Base-by-base conservation (phyloP, 345 rosid genomes). In the Salix dunnii region DNA sequence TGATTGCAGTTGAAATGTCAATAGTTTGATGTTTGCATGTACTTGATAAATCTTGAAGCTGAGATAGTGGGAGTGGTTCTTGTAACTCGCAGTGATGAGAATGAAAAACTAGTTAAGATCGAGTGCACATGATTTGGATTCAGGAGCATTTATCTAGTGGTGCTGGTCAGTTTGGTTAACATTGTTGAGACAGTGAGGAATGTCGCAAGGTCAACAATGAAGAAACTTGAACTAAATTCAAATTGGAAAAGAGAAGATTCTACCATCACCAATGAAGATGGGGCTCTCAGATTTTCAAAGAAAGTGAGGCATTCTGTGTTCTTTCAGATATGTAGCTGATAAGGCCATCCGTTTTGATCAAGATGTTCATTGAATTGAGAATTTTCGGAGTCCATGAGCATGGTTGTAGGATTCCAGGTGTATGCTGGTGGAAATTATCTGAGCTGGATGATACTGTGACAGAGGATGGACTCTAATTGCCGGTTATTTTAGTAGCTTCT, bases 321-420 rank as follows among this genome's bases (percentile, higher is more conserved):
- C 87, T 90, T 13, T 88, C 89, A 61, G 85, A n/a, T 91, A 83
- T 79, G 92, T 86, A 4, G 93, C 93, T 88, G 85, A 87, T 90
- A 90, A 89, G 89, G 94, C 97, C 90, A 76, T 42, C 90, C 58
- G 90, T 92, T 2, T 89, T 90, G 53, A 94, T 90, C 79, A 92
- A 92, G 2, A 88, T 91, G 49, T 89, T 89, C 7, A 77, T 90
- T 4, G 88, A 90, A 9, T 71, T 75, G 0, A 90, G 86, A 31
- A 16, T 7, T 14, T 17, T 31, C 14, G 40, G n/a, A 30, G 49
- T 46, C 49, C 49, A 46, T 13, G 18, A 13, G 16, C 49, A 46
- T 18, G 17, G 49, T 12, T 46, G 5, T 46, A 14, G 43, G 43
- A 40, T 40, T 40, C 43, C 14, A 10, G 14, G 43, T 40, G 13